Evolutionary conservation across 1,284 basidiomycete genomes (phyloP).

Genomic region (Taiwanofungus camphoratus): DNA sequence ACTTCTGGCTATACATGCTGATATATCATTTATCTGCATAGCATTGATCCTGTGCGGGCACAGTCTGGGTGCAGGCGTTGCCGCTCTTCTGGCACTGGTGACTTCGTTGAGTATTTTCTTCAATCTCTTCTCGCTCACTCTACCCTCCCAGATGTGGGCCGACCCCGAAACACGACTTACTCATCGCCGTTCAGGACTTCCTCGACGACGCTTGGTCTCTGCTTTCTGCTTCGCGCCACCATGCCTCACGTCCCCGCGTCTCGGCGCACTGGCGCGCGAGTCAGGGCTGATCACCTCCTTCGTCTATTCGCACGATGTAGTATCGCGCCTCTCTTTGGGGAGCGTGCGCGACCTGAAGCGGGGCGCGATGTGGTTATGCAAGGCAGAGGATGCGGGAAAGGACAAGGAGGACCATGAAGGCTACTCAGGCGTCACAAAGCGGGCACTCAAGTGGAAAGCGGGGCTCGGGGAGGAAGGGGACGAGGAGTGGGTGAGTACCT

Average conservation of each 20-base stretch:
- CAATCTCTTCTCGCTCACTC: neutral
- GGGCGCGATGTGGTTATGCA: constrained; percentile 73
- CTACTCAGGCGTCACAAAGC: constrained; percentile 53
- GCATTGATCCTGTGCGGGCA: constrained; percentile 79
- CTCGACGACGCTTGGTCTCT: constrained; percentile 58
- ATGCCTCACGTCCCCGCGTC: constrained; percentile 34
- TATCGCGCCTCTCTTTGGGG: constrained; percentile 73
- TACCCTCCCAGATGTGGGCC: constrained; percentile 68
- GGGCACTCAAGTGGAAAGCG: constrained; percentile 54
- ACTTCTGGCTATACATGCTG: constrained; percentile 12
- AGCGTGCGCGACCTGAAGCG: constrained; percentile 73
- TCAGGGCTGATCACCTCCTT: constrained; percentile 63
- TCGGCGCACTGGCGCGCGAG: constrained; percentile 17
- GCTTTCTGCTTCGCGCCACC: constrained; percentile 82
- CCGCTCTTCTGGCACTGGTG: constrained; percentile 69
- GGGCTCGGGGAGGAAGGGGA: constrained; percentile 50
- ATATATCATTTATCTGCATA: constrained; percentile 22
- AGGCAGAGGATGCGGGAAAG: constrained; percentile 38
- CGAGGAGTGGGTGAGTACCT: constrained; percentile 55
- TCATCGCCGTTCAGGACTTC: constrained; percentile 64
- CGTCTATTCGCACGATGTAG: constrained; percentile 78
- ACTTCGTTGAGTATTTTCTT: neutral
- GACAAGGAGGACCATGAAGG: constrained; percentile 39
- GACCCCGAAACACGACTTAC: constrained; percentile 73
- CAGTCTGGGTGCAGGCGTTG: constrained; percentile 84